Percentiles rank a stretch among this genome's conserved stretches.
These are phyloP conservation scores for Trametes hirsuta DNA, from an alignment of 1,284 basidiomycete genomes.

Conservation along the genomic window DNA sequence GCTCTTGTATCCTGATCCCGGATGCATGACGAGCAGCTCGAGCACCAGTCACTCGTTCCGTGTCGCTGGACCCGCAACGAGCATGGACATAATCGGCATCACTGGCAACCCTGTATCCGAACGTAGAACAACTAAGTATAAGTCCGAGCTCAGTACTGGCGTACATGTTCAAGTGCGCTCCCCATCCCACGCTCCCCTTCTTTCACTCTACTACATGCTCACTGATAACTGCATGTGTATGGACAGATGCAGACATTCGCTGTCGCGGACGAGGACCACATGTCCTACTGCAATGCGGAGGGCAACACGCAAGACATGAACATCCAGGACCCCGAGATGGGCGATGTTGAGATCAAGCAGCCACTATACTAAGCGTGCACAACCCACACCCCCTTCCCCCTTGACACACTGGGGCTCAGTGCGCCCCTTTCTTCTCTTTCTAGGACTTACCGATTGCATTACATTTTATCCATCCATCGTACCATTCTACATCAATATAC, in stretches of 20 bases:
- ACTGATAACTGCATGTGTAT: too few relatives aligned
- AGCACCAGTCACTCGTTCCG: conserved; percentile 32
- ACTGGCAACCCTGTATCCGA: neutral
- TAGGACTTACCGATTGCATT: neutral
- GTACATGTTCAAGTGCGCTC: conserved; percentile 56
- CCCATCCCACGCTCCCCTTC: neutral
- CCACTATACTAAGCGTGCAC: conserved; percentile 25
- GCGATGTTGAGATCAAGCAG: conserved; percentile 33
- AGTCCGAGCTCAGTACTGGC: conserved; percentile 37
- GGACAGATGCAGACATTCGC: conserved; percentile 36
- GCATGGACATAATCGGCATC: conserved; percentile 9
- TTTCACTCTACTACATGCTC: neutral
- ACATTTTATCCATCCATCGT: neutral
- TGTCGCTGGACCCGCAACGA: conserved; percentile 10
- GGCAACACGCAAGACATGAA: conserved; percentile 55
- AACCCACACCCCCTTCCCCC: neutral
- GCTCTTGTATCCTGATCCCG: conserved; percentile 21
- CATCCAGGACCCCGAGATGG: conserved; percentile 30
- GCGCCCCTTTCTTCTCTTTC: neutral
- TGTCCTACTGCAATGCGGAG: conserved; percentile 24
- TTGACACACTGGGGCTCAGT: neutral
- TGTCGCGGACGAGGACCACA: conserved; percentile 29
- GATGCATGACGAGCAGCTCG: conserved; percentile 35
- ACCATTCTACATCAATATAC: neutral
- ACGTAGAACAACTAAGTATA: conserved; percentile 31